These are phyloP conservation scores for Keithomyces neogunnii DNA, from an alignment of 2,329 filamentous ascomycete genomes.

Conservation along the genomic window DNA sequence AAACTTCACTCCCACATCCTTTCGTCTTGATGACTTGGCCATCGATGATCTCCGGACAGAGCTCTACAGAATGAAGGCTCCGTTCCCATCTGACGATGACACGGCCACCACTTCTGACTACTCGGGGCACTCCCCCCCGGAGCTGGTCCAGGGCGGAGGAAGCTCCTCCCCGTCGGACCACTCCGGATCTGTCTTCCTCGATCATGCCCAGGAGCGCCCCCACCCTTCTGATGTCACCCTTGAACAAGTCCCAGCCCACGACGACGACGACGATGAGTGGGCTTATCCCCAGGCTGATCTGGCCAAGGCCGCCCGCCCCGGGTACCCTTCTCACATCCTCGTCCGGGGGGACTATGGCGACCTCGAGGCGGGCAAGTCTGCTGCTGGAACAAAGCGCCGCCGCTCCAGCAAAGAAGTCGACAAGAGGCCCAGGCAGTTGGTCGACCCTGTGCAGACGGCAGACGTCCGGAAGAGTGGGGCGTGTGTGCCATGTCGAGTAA, in stretches of 20 bases:
- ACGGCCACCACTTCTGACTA: conserved; percentile 24
- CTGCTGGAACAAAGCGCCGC: conserved; percentile 27
- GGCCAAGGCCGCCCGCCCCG: conserved; percentile 21
- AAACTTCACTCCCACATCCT: conserved; percentile 22
- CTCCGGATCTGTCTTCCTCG: conserved; percentile 25
- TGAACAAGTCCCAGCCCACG: conserved; percentile 25
- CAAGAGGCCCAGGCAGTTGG: conserved; percentile 28
- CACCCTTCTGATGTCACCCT: conserved; percentile 22
- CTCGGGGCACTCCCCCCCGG: conserved; percentile 28
- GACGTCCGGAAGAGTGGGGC: conserved; percentile 39
- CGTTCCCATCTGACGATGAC: conserved; percentile 24
- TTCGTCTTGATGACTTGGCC: conserved; percentile 20
- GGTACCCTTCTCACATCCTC: conserved; percentile 24
- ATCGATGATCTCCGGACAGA: conserved; percentile 21
- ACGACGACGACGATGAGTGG: conserved; percentile 33
- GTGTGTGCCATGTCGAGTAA: conserved; percentile 39
- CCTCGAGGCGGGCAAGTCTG: conserved; percentile 13
- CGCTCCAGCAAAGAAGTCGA: conserved; percentile 24
- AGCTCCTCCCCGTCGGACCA: conserved; percentile 32
- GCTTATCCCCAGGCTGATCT: conserved; percentile 28
- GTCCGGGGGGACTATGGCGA: conserved; percentile 20
- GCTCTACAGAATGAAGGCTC: conserved; percentile 25
- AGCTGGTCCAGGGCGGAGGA: conserved; percentile 27
- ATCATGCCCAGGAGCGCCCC: conserved; percentile 20
- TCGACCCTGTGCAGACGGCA: conserved; percentile 35